Evolutionary conservation across 768 basidiomycete genomes (phyloP).

Genomic region (Leccinum fibrillosum): DNA sequence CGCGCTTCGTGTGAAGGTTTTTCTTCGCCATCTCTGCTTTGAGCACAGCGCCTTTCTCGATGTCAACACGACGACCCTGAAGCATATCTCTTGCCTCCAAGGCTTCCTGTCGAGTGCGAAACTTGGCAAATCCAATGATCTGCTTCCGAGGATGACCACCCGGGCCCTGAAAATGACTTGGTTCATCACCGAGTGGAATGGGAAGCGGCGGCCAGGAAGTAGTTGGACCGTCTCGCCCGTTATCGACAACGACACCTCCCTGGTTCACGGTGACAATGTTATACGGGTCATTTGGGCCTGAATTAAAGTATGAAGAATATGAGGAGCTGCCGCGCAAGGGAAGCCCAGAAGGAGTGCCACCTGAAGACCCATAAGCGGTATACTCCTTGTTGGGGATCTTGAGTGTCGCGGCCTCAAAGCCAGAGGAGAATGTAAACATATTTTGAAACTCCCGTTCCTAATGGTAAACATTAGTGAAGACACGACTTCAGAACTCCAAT

Average conservation of each 20-base stretch:
- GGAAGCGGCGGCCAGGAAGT: constrained; percentile 59
- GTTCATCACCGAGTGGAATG: constrained; percentile 30
- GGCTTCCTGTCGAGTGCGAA: constrained; percentile 83
- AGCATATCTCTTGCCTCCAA: constrained; percentile 82
- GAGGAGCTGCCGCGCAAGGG: constrained; percentile 36
- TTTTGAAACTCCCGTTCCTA: constrained; percentile 99
- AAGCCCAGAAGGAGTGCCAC: constrained; percentile 34
- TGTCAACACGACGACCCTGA: constrained; percentile 87
- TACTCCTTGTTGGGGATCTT: constrained; percentile 95
- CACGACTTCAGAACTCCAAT: constrained; percentile 2
- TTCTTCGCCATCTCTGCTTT: constrained; percentile 99
- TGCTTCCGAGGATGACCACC: constrained; percentile 71
- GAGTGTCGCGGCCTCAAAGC: constrained; percentile 96
- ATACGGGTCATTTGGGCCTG: constrained; percentile 75
- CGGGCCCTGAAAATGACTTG: constrained; percentile 32
- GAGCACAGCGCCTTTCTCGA: constrained; percentile 86
- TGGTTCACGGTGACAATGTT: constrained; percentile 81
- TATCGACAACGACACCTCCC: constrained; percentile 79
- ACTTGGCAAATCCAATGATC: constrained; percentile 98
- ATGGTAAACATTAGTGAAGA: constrained; percentile 14
- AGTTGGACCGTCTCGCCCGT: constrained; percentile 67
- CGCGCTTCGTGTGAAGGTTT: constrained; percentile 94
- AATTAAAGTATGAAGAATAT: constrained; percentile 35
- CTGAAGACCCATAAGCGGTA: constrained; percentile 61
- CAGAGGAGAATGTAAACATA: constrained; percentile 95